These are phyloP conservation scores for Ophiostoma sp. DNA, from an alignment of 2,329 filamentous ascomycete genomes.

Conservation along the genomic window DNA sequence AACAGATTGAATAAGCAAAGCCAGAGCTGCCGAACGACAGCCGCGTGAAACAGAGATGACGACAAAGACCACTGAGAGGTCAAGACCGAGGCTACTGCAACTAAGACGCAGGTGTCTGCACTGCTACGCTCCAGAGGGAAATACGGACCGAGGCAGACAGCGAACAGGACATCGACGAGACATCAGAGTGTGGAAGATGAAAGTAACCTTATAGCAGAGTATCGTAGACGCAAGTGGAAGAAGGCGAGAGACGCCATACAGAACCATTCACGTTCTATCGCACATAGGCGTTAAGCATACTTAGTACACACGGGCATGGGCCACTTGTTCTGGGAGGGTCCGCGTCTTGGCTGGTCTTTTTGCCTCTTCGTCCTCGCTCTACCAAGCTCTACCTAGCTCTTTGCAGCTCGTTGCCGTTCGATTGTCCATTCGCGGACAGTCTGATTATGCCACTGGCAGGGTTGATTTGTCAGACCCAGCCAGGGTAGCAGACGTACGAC, in stretches of 20 bases:
- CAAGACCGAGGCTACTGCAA: background rate
- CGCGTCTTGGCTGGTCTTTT: background rate
- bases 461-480: slow-evolving; percentile 4
- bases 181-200: too few species aligned
- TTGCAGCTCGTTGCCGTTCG: background rate
- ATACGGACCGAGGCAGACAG: background rate
- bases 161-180: background rate
- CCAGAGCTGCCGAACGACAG: too few species aligned
- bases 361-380: background rate
- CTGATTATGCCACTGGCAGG: background rate
- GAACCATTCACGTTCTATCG: too few species aligned
- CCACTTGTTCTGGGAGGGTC: too few species aligned
- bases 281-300: too few species aligned
- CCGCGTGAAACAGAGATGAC: background rate
- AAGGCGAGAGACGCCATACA: too few species aligned
- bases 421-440: background rate
- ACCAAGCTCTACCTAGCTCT: background rate
- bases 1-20: too few species aligned
- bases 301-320: too few species aligned
- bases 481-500: too few species aligned
- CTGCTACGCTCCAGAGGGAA: background rate
- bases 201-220: too few species aligned
- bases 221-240: too few species aligned
- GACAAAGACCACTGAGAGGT: background rate
- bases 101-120: background rate